Base-by-base conservation (phyloP, 2,329 filamentous ascomycete genomes). In the Phymatotrichopsis omnivora region DNA sequence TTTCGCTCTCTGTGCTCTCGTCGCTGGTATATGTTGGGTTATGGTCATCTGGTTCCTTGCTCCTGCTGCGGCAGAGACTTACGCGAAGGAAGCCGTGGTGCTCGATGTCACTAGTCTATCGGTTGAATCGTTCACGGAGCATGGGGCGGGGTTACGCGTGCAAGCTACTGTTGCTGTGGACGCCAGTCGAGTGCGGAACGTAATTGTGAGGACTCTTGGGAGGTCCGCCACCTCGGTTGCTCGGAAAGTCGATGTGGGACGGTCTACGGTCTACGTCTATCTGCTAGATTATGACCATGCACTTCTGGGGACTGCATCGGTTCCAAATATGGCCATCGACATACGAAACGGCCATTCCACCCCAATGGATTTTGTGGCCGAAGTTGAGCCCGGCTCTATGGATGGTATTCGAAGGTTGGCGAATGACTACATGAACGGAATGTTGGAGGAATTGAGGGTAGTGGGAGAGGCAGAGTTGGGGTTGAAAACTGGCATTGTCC, bases 351-450 rank as follows among this genome's bases (percentile, higher is more conserved):
- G 84, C 8, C 75, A 84, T 57, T 76, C 71, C 12, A 96, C 84
- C 2, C 68, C 75, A 45, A 68, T 96, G 46, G 83, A 95, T 58
- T 79, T 96, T 56, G 65, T 91, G 43, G 75, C 82, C 31, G 78
- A 91, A 51, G 65, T 96, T 29, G 68, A 73, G 28, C 81, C 85
- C 20, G 87, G 86, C 23, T 76, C 86, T 58, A 68, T 84, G 11
- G 77, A 86, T 43, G 80, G 79, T 5, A 77, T 95, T 56, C 79
- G 84, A 49, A 74, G 73, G 48, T 74, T 96, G 52, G 85, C 84
- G 35, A 85, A 91, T 61, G 82, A 94, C 62, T 96, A 85, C 79
- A 67, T 98, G 49, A 78, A 83, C 42, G 86, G 87, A 29, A 79
- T 76, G 42, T 68, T 96, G 47, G 73, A 77, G 8, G 70, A 73